Evolutionary conservation across 2,329 filamentous ascomycete genomes (phyloP), one percentile per base, ranked within the genome.

Genomic region (Aspergillus spinulosporus): DNA sequence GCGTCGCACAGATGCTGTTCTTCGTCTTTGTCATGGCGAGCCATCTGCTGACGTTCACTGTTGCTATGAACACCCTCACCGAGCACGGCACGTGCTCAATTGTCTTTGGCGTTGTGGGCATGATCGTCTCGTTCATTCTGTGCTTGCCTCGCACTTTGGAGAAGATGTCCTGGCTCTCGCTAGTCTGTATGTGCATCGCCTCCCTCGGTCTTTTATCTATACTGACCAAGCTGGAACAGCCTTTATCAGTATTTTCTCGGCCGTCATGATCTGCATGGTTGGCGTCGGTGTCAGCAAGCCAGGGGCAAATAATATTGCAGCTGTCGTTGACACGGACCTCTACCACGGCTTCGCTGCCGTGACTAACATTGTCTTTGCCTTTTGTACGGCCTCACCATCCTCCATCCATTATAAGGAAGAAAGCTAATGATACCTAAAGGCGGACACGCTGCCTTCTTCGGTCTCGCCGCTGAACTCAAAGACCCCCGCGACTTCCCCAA

Each of bases 321-420:
- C 74, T 15, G 70, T 74, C 11, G 71, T 73, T 21, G 60, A 76
- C 3, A 70, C 82, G 1, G 73, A 73, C 34, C 77, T 88, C 39
- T 75, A 77, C 45, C 76, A 82, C 44, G 84, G 77, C 15, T 87
- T 88, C 66, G 78, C 84, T 11, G 80, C 84, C 14, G 79, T 88
- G 45, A 80, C 78, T 66, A 89, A 89, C 74, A 90, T 91, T 52
- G 79, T 89, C 58, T 84, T 90, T 58, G 87, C 88, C 55, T 91
- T 87, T 74, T 79, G 84, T 76, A 66, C 67, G 74, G 32, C 14
- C 75, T 15, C 21, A 72, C 74, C 53, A 81, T 83, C 58, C 82
- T 81, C 0, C 66, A 5, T 5, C 21, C 21, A 21, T 28, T 2
- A 3, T 6, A 21, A 21, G 11, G 14, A 1, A 84, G 83, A 12